phyloP scores from a whole-genome alignment of 805 yeast genomes.

The Cyberlindnera veronae region DNA sequence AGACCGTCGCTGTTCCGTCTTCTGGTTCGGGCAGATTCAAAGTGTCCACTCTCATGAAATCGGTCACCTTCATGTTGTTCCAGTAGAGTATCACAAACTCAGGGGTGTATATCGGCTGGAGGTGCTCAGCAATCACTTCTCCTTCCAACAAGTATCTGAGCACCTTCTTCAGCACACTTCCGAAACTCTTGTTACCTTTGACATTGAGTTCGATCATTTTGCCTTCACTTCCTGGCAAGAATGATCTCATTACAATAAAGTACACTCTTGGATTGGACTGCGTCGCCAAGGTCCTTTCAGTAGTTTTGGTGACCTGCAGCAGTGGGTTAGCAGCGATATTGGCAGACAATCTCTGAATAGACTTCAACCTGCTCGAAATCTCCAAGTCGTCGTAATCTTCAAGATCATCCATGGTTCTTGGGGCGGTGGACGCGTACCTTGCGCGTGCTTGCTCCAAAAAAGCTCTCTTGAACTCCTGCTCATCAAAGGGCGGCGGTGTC shows the following conservation, averaged over 20 bases:
- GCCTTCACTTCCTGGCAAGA: constrained; percentile 21
- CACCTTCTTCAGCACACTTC: constrained; percentile 12
- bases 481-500: constrained; percentile 18
- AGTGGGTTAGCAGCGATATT: constrained; percentile 1
- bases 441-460: neutral
- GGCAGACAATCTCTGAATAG: constrained; percentile 1
- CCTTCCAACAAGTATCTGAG: constrained; percentile 9
- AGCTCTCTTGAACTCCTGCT: constrained; percentile 3
- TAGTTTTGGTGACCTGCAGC: no score
- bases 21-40: constrained; percentile 15
- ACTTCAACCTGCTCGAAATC: neutral
- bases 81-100: constrained; percentile 19
- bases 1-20: constrained; percentile 11
- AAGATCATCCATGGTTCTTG: constrained; percentile 4
- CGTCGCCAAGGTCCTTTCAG: no score
- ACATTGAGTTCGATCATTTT: constrained; percentile 10
- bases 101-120: constrained; percentile 7
- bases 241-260: no score
- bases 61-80: constrained; percentile 20
- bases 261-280: no score
- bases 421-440: constrained; percentile 1
- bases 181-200: constrained; percentile 21
- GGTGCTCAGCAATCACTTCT: constrained; percentile 1
- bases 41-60: constrained; percentile 25
- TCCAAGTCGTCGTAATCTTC: constrained; percentile 12